phyloP scores from a whole-genome alignment of 768 basidiomycete genomes.

The Leucosporidium creatinivorum region DNA sequence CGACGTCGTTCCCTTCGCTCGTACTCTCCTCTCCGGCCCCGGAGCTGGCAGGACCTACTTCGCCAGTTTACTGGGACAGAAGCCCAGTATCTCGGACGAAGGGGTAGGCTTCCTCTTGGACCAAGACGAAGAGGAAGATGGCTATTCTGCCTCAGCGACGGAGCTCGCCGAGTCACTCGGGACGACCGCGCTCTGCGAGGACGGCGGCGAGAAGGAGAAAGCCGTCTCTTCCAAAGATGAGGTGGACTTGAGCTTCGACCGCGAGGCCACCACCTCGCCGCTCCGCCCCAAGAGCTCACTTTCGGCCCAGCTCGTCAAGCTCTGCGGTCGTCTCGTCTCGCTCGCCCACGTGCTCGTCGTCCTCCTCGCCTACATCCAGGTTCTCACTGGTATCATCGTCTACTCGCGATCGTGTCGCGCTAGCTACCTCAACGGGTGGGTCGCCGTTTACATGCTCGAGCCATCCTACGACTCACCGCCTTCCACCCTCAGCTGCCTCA shows the following conservation, averaged over 20 bases:
- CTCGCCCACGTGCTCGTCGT: conserved; percentile 48
- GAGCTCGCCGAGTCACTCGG: no score
- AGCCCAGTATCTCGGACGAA: neutral
- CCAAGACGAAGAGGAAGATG: conserved; percentile 4
- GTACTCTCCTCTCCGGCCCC: neutral
- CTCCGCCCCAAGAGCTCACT: neutral
- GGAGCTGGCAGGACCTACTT: no score
- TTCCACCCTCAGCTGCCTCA: conserved; percentile 58
- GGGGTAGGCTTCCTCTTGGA: neutral
- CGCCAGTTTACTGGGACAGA: no score
- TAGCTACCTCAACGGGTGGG: conserved; percentile 68
- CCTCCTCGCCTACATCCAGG: conserved; percentile 60
- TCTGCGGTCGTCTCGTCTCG: no score
- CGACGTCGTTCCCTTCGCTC: conserved; percentile 48
- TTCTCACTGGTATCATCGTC: conserved; percentile 63
- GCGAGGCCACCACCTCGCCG: neutral
- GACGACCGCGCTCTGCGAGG: no score
- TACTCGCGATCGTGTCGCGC: conserved; percentile 83
- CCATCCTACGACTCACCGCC: neutral
- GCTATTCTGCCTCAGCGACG: neutral
- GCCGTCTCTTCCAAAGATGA: no score
- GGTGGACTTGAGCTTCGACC: no score
- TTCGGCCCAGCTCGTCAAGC: neutral
- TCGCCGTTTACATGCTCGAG: conserved; percentile 37
- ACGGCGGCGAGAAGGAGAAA: no score